Conservation (phyloP, 768 basidiomycete genomes). For the Podaxis pistillaris region DNA sequence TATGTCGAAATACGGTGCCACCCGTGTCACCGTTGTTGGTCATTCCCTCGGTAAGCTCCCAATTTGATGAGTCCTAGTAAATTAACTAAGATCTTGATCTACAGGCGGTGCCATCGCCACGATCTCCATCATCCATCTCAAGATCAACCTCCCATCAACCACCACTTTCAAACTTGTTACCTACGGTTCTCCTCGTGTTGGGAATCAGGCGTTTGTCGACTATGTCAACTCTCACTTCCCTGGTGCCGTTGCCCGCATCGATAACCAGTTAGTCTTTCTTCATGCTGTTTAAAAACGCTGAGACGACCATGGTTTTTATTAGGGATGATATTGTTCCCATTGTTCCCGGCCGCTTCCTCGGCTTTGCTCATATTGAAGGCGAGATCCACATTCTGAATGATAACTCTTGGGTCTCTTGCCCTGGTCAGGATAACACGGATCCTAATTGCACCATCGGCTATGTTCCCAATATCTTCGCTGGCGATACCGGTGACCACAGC, state of each 20-base stretch:
- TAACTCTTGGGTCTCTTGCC: conserved; percentile 27
- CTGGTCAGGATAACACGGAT: conserved; percentile 26
- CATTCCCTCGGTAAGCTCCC: conserved; percentile 36
- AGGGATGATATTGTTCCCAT: conserved; percentile 29
- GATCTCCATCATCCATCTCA: conserved; percentile 51
- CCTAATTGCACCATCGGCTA: conserved; percentile 22
- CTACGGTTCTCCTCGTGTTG: conserved; percentile 44
- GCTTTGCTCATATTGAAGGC: conserved; percentile 36
- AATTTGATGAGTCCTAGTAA: background rate
- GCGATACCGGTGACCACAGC: conserved; percentile 23
- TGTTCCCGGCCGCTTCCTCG: conserved; percentile 33
- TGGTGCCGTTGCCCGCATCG: conserved; percentile 19
- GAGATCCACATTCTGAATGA: conserved; percentile 39
- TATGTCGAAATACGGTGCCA: conserved; percentile 30
- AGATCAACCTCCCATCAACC: conserved; percentile 40
- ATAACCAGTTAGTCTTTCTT: conserved; percentile 19
- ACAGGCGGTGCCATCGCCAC: conserved; percentile 40
- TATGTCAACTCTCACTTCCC: conserved; percentile 23
- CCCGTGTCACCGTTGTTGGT: conserved; percentile 39
- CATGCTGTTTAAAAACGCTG: background rate
- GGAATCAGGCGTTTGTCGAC: conserved; percentile 31
- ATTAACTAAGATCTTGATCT: conserved; percentile 6
- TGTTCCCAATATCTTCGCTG: conserved; percentile 23
- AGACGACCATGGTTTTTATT: background rate
- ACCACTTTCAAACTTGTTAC: conserved; percentile 35